Evolutionary conservation across 768 basidiomycete species (phyloP).

Genomic region (Pleurotus tuber-regium): DNA sequence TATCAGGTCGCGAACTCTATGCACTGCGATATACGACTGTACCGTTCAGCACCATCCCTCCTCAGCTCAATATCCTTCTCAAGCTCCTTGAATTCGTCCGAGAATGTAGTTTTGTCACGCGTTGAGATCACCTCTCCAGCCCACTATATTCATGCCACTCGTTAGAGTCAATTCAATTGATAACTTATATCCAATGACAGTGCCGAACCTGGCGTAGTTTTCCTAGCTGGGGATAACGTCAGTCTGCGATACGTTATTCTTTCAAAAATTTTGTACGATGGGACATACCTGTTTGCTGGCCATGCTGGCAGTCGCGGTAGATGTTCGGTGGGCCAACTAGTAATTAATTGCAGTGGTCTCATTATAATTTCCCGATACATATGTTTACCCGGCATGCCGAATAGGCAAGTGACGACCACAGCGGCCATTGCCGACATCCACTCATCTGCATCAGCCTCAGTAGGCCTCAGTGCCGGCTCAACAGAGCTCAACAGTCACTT

Average conservation of each 20-base stretch:
- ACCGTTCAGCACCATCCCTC: conserved; percentile 72
- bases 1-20: not conserved
- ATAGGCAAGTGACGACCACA: not conserved
- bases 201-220: conserved; percentile 71
- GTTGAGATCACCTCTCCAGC: conserved; percentile 87
- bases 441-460: no score
- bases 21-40: conserved; percentile 24
- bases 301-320: conserved; percentile 33
- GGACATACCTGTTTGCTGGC: conserved; percentile 65
- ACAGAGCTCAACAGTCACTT: no score
- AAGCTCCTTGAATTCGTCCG: conserved; percentile 77
- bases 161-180: conserved; percentile 21
- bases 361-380: not conserved
- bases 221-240: conserved; percentile 51
- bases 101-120: conserved; percentile 74
- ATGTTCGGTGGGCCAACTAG: not conserved
- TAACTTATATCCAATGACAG: conserved; percentile 9
- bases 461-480: no score
- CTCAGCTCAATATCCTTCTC: conserved; percentile 84
- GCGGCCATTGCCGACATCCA: no score
- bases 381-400: conserved; percentile 2
- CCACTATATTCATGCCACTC: conserved; percentile 54
- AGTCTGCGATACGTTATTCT: no score
- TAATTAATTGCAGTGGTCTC: conserved; percentile 5
- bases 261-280: no score